A percentile compares a stretch with the other conserved stretches of the same genome.
Conservation (phyloP, 1,284 basidiomycete species). For the Ceratobasidium papillatum region DNA sequence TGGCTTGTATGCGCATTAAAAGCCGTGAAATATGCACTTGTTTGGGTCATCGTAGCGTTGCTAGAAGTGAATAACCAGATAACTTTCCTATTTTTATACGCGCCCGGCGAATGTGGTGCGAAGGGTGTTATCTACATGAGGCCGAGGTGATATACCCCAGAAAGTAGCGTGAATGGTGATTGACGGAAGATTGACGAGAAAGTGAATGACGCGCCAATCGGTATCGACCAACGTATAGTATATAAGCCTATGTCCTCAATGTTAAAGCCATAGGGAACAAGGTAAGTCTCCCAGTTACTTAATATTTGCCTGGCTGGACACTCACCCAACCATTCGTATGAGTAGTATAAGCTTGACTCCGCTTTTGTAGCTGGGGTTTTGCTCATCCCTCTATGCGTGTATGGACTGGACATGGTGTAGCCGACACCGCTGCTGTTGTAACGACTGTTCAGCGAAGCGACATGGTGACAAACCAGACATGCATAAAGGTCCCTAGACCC, state of each 20-base stretch:
- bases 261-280: background rate
- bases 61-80: no score
- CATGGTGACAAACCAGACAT: conserved; percentile 9
- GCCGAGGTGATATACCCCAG: background rate
- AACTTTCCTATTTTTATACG: no score
- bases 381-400: background rate
- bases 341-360: conserved; percentile 42
- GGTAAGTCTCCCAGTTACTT: background rate
- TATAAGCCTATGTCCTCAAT: background rate
- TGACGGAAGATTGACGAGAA: background rate
- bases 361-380: background rate
- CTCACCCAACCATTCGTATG: background rate
- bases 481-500: background rate
- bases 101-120: no score
- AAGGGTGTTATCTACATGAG: background rate
- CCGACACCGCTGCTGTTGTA: background rate
- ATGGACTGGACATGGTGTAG: conserved; percentile 14
- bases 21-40: no score
- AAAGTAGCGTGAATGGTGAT: background rate
- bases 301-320: background rate
- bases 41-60: no score
- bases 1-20: no score
- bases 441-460: no score
- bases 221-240: background rate
- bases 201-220: background rate